A percentile compares a stretch with the other conserved stretches of the same genome.
Evolutionary conservation across 2,329 filamentous ascomycete genomes (phyloP).

Genomic region (Colletotrichum liaoningense): DNA sequence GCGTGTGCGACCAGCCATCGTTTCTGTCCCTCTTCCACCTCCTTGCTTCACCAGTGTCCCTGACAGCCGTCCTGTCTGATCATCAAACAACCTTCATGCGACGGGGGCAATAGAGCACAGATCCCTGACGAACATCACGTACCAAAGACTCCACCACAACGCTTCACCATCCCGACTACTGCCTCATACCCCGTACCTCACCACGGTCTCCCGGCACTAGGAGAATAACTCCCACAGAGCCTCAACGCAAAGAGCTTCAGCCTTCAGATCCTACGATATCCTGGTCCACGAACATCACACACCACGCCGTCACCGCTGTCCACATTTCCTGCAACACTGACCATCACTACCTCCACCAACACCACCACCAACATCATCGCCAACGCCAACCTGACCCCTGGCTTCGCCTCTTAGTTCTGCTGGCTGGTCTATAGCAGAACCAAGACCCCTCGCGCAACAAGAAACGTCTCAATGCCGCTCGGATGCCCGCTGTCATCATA

Average conservation of each 20-base stretch:
- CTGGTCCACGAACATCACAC: constrained; percentile 11
- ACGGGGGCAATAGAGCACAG: constrained; percentile 40
- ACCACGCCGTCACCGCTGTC: not conserved
- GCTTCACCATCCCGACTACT: constrained; percentile 32
- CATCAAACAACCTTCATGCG: constrained; percentile 47
- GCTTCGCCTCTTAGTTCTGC: constrained; percentile 20
- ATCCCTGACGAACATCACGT: constrained; percentile 35
- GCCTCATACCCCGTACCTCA: constrained; percentile 24
- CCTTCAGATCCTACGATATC: constrained; percentile 15
- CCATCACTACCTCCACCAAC: constrained; percentile 11
- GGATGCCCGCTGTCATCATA: constrained; percentile 66
- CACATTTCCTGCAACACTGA: constrained; percentile 2
- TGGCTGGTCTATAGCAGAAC: constrained; percentile 31
- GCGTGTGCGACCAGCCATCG: constrained; percentile 15
- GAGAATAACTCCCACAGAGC: constrained; percentile 25
- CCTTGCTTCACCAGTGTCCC: constrained; percentile 40
- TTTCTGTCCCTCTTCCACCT: constrained; percentile 44
- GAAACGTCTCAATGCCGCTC: constrained; percentile 58
- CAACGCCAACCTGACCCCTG: constrained; percentile 14
- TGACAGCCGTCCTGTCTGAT: constrained; percentile 48
- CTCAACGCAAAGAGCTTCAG: constrained; percentile 32
- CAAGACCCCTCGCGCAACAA: constrained; percentile 32
- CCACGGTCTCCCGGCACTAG: constrained; percentile 34
- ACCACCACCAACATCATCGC: constrained; percentile 3
- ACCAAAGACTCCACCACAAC: constrained; percentile 33